These are phyloP conservation scores for Entonaema liquescens DNA, from an alignment of 495 filamentous ascomycete genomes.

Conservation along the genomic window DNA sequence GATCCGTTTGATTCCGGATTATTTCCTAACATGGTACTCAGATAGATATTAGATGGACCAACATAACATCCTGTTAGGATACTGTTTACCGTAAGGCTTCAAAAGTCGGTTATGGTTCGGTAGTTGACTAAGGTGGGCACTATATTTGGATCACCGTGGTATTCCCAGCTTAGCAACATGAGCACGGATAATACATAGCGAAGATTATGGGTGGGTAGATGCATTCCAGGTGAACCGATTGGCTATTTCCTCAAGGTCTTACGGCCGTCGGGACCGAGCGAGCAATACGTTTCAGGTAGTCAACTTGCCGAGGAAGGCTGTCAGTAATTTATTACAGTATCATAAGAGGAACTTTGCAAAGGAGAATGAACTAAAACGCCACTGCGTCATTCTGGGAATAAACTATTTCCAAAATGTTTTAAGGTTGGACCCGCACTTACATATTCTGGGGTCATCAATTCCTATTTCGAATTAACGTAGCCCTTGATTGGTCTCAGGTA, in stretches of 20 bases:
- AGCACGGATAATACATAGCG: not conserved
- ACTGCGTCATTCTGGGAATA: not conserved
- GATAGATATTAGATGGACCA: not conserved
- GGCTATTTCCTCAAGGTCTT: not conserved
- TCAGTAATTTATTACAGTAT: no score
- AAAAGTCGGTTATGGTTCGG: not conserved
- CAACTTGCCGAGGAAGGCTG: no score
- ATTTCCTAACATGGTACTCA: no score
- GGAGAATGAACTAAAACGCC: no score
- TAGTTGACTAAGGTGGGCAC: not conserved
- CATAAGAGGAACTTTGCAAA: no score
- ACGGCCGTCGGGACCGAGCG: not conserved
- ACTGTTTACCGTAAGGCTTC: not conserved
- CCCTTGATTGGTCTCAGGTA: not conserved
- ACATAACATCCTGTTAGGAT: not conserved
- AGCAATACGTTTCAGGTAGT: not conserved
- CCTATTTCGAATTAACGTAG: not conserved
- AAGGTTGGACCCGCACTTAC: not conserved
- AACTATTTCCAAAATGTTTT: not conserved
- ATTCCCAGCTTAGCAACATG: not conserved
- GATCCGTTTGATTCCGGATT: no score
- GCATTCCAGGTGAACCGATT: not conserved
- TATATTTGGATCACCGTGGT: not conserved
- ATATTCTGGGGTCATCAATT: not conserved
- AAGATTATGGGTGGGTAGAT: no score